A percentile compares a stretch with the other conserved stretches of the same genome.
Conservation (phyloP, 2,329 filamentous ascomycete genomes). For the Pezicula carpinea region DNA sequence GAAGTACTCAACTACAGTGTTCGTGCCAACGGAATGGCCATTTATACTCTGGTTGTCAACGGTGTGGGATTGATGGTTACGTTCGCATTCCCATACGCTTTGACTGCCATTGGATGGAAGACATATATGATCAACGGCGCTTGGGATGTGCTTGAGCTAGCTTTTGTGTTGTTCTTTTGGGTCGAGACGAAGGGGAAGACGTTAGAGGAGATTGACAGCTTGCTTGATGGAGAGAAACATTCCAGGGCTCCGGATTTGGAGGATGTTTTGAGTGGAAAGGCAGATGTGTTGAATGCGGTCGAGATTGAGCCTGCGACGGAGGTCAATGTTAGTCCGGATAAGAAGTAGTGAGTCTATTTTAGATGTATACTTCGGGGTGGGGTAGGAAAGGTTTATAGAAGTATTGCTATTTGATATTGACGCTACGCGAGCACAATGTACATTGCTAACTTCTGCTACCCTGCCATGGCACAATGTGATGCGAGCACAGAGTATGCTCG, state of each 20-base stretch:
- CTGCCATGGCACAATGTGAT: no score
- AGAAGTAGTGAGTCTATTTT: background rate
- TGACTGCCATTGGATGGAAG: constrained; percentile 24
- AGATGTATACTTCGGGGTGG: no score
- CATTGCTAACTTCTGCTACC: no score
- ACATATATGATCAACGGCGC: constrained; percentile 15
- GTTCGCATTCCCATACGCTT: constrained; percentile 37
- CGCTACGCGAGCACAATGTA: no score
- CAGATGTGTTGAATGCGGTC: background rate
- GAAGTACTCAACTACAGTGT: constrained; percentile 42
- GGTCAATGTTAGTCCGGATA: background rate
- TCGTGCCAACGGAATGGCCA: constrained; percentile 38
- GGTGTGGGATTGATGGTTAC: constrained; percentile 31
- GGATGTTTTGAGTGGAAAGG: background rate
- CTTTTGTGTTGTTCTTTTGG: constrained; percentile 36
- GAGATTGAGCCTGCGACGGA: background rate
- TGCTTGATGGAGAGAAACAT: constrained; percentile 8
- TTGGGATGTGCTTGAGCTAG: constrained; percentile 33
- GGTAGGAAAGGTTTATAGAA: no score
- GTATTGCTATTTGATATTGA: no score
- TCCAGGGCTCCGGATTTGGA: background rate
- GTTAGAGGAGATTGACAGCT: constrained; percentile 33
- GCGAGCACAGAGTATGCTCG: no score
- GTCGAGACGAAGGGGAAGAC: constrained; percentile 35
- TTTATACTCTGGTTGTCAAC: background rate